phyloP scores from a whole-genome alignment of 345 rosid species.

The Lepidium aucheri region DNA sequence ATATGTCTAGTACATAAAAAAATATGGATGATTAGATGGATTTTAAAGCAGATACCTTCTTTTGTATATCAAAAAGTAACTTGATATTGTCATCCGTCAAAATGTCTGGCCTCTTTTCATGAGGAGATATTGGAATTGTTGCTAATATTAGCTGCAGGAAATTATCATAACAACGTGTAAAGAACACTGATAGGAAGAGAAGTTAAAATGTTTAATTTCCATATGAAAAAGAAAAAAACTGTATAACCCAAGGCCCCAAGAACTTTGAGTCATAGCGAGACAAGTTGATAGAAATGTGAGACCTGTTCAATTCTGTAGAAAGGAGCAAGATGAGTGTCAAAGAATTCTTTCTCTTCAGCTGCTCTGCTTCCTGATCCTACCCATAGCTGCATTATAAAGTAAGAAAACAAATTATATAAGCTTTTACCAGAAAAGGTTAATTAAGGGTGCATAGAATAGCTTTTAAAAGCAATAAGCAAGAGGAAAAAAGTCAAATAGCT shows the following conservation, averaged over 20 bases:
- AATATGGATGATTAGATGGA: not conserved
- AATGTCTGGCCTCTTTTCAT: conserved; percentile 55
- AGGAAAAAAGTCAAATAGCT: not conserved
- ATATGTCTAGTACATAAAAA: not conserved
- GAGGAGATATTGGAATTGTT: conserved; percentile 47
- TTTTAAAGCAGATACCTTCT: conserved; percentile 46
- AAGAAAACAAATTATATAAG: not conserved
- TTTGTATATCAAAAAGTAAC: conserved; percentile 87
- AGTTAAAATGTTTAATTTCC: not conserved
- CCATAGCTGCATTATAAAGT: conserved; percentile 66
- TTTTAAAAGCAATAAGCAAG: not conserved
- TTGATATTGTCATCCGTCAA: conserved; percentile 79
- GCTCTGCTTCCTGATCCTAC: conserved; percentile 95
- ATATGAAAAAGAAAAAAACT: not conserved
- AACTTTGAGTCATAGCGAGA: conserved; percentile 3
- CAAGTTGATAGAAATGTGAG: not conserved
- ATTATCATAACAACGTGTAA: not conserved
- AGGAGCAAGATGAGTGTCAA: conserved; percentile 85
- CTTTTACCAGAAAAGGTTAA: not conserved
- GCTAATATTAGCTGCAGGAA: conserved; percentile 72
- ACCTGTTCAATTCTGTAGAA: conserved; percentile 99
- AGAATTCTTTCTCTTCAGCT: conserved; percentile 82
- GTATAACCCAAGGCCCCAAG: not conserved
- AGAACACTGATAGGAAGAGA: not conserved
- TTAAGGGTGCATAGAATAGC: not conserved